Evolutionary conservation across 1,139 yeast species (phyloP).

Genomic region (Saccharomycopsis hybrid): DNA sequence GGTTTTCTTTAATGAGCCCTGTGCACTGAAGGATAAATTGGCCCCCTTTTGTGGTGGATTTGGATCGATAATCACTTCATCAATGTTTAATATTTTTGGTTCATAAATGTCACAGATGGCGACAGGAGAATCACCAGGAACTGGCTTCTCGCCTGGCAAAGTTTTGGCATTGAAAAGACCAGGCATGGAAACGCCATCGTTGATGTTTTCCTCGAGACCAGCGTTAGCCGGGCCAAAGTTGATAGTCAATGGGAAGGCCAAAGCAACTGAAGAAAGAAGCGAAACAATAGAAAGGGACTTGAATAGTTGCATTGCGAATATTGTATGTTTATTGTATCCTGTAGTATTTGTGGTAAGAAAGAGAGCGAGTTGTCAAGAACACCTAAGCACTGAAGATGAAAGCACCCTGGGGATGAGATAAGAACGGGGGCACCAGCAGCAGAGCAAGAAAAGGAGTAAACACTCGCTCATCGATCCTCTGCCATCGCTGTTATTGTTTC

Average conservation of each 20-base stretch:
- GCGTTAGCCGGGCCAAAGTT: slow-evolving; percentile 10
- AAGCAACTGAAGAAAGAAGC: slow-evolving; percentile 4
- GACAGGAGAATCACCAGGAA: slow-evolving; percentile 89
- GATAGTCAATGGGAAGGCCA: slow-evolving; percentile 17
- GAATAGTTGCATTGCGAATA: slow-evolving; percentile 5
- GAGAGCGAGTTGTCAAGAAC: too few relatives aligned
- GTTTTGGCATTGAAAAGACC: too few relatives aligned
- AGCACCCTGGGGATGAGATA: too few relatives aligned
- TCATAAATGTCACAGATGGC: slow-evolving; percentile 62
- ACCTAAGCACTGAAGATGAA: too few relatives aligned
- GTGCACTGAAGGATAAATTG: slow-evolving; percentile 71
- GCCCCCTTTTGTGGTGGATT: slow-evolving; percentile 84
- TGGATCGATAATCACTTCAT: slow-evolving; percentile 58
- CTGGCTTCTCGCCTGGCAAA: slow-evolving; percentile 46
- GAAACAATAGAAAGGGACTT: slow-evolving; percentile 3
- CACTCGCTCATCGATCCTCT: too few relatives aligned
- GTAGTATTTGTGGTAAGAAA: too few relatives aligned
- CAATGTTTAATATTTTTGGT: slow-evolving; percentile 57
- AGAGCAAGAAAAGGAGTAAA: too few relatives aligned
- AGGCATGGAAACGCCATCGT: too few relatives aligned
- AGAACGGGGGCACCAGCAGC: too few relatives aligned
- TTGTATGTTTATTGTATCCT: too few relatives aligned
- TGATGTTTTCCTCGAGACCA: not conserved
- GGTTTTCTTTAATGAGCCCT: slow-evolving; percentile 50
- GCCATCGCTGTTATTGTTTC: too few relatives aligned